These are phyloP conservation scores for Fomitopsis schrenkii DNA, from an alignment of 1,284 basidiomycete genomes.

Conservation along the genomic window DNA sequence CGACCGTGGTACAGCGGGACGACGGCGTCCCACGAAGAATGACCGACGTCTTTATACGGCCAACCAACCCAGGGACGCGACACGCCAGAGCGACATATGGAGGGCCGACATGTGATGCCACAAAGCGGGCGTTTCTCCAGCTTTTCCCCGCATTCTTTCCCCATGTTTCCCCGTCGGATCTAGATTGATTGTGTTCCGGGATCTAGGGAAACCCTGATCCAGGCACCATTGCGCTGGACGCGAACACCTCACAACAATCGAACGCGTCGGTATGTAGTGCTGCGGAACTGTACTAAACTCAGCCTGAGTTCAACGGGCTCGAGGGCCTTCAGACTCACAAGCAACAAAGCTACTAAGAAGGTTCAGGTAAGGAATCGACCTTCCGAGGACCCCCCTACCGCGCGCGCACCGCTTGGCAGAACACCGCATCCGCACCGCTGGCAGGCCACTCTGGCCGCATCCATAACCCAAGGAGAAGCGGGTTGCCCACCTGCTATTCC, in stretches of 20 bases:
- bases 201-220: neutral
- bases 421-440: too few relatives aligned
- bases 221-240: neutral
- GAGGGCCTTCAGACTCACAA: too few relatives aligned
- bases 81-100: conserved; percentile 4
- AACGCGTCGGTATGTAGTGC: neutral
- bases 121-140: conserved; percentile 26
- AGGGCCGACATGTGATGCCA: conserved; percentile 16
- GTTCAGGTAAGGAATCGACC: too few relatives aligned
- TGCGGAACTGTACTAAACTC: neutral
- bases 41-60: conserved; percentile 25
- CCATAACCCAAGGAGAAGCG: too few relatives aligned
- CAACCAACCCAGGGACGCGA: conserved; percentile 3
- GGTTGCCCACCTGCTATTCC: too few relatives aligned
- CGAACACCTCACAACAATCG: neutral
- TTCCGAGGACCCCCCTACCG: too few relatives aligned
- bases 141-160: conserved; percentile 28
- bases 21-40: conserved; percentile 5
- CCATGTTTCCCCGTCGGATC: conserved; percentile 15
- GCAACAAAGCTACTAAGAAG: too few relatives aligned
- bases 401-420: too few relatives aligned
- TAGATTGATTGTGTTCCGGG: neutral
- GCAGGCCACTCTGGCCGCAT: too few relatives aligned
- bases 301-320: too few relatives aligned
- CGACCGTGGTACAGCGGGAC: neutral